Conservation (phyloP, 2,329 filamentous ascomycete genomes). For the Harringtonia lauricola region DNA sequence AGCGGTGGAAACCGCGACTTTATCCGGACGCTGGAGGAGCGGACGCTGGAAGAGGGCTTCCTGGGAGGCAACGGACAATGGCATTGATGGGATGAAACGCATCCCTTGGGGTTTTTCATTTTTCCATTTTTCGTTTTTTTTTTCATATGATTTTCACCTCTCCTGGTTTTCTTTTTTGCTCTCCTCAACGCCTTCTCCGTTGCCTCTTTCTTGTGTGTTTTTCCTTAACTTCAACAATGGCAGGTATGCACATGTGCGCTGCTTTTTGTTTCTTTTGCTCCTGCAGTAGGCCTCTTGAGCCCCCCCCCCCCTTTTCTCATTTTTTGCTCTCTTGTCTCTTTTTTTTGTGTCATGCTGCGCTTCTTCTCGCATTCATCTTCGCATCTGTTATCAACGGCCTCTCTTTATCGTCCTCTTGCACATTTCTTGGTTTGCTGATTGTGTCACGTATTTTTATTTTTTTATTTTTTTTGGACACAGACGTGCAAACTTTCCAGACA, state of each 20-base stretch:
- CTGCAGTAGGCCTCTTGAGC: background rate
- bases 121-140: background rate
- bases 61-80: constrained; percentile 54
- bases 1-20: constrained; percentile 62
- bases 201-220: background rate
- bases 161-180: background rate
- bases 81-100: constrained; percentile 43
- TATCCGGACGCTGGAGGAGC: constrained; percentile 87
- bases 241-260: no score
- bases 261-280: background rate
- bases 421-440: no score
- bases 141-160: background rate
- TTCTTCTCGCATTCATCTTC: background rate
- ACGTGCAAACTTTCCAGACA: background rate
- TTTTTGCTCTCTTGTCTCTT: background rate
- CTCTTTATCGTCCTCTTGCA: no score
- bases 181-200: background rate
- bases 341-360: background rate
- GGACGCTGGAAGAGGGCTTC: constrained; percentile 87
- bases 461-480: background rate
- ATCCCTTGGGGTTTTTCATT: no score
- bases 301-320: background rate
- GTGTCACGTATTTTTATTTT: background rate
- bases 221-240: no score
- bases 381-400: background rate